These are phyloP conservation scores for Pythium folliculosum DNA, from an alignment of 352 stramenopile genomes.

Conservation along the genomic window DNA sequence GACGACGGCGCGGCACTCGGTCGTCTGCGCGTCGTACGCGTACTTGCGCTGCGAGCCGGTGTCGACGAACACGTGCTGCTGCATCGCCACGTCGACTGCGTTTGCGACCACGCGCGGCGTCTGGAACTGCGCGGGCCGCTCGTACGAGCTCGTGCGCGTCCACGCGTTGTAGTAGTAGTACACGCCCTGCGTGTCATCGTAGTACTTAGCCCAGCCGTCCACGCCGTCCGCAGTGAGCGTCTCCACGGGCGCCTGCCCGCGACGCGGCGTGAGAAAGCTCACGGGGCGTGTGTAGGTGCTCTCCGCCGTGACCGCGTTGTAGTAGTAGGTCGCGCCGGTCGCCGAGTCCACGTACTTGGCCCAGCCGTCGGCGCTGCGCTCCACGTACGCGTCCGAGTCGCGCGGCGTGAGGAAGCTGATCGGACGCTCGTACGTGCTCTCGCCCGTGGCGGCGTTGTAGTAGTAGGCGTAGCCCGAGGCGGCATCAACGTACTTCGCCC, in stretches of 20 bases:
- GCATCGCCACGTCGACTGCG: background rate
- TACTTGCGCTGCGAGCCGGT: conserved; percentile 43
- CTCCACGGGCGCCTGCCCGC: conserved; percentile 20
- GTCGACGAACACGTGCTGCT: conserved; percentile 42
- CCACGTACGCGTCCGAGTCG: conserved; percentile 36
- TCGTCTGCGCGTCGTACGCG: conserved; percentile 49
- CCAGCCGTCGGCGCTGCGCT: conserved; percentile 26
- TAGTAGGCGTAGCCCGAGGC: conserved; percentile 55
- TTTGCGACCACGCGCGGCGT: conserved; percentile 41
- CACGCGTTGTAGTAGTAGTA: conserved; percentile 75
- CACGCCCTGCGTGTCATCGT: conserved; percentile 44
- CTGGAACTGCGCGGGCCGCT: conserved; percentile 42
- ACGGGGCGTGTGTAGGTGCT: conserved; percentile 62
- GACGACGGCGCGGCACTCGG: conserved; percentile 44
- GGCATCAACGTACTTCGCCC: conserved; percentile 27
- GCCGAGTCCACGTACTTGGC: conserved; percentile 50
- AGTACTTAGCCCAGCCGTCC: conserved; percentile 62
- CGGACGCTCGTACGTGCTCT: conserved; percentile 26
- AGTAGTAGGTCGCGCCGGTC: conserved; percentile 73
- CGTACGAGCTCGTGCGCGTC: conserved; percentile 45
- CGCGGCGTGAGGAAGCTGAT: conserved; percentile 30
- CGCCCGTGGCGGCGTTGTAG: conserved; percentile 49
- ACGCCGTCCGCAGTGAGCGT: background rate
- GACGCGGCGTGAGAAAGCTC: conserved; percentile 35
- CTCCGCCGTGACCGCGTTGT: conserved; percentile 71